phyloP scores from a whole-genome alignment of 495 filamentous ascomycete genomes.

The Filosporella fistucella region DNA sequence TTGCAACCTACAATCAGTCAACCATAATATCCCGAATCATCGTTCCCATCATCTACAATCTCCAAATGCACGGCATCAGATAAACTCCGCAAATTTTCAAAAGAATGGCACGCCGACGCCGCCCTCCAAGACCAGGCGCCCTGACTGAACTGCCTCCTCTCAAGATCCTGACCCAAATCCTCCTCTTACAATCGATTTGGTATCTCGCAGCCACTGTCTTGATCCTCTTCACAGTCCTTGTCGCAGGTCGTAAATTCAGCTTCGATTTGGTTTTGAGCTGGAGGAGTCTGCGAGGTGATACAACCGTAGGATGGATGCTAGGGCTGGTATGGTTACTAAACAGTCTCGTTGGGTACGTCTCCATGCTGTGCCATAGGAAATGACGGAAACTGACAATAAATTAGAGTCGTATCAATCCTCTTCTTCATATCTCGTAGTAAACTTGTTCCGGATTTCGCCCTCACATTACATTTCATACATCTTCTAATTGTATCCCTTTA shows the following conservation, averaged over 20 bases:
- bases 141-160: slow-evolving; percentile 78
- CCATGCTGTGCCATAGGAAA: background rate
- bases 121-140: slow-evolving; percentile 72
- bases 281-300: slow-evolving; percentile 81
- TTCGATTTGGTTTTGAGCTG: slow-evolving; percentile 74
- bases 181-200: slow-evolving; percentile 78
- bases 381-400: background rate
- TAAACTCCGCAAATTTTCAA: background rate
- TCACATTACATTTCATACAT: slow-evolving; percentile 85
- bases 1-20: too few relatives aligned
- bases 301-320: slow-evolving; percentile 86
- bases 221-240: slow-evolving; percentile 83
- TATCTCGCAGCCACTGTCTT: slow-evolving; percentile 71
- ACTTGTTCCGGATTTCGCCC: slow-evolving; percentile 86
- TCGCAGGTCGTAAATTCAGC: slow-evolving; percentile 69
- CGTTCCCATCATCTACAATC: too few relatives aligned
- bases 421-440: slow-evolving; percentile 82
- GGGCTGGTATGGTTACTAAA: slow-evolving; percentile 84
- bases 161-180: slow-evolving; percentile 82
- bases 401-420: slow-evolving; percentile 70
- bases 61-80: too few relatives aligned
- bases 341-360: slow-evolving; percentile 66
- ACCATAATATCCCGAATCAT: too few relatives aligned
- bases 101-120: slow-evolving; percentile 56
- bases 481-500: slow-evolving; percentile 75